These are phyloP conservation scores for Fusarium sp. DNA, from an alignment of 2,329 filamentous ascomycete species.

Conservation along the genomic window DNA sequence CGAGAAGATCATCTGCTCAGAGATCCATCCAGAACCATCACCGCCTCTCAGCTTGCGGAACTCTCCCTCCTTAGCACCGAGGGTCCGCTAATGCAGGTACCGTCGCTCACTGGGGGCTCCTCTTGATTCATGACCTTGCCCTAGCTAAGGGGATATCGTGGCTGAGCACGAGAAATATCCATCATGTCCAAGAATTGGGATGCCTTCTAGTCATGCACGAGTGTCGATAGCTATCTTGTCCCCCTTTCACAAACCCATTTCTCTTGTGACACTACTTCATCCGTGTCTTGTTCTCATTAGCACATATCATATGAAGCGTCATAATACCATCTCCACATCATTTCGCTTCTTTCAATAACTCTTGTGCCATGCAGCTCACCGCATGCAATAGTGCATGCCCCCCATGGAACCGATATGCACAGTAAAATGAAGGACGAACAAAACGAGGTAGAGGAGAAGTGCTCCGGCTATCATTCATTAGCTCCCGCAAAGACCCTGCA, in stretches of 20 bases:
- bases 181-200: conserved; percentile 8
- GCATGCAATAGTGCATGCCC: conserved; percentile 37
- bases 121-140: conserved; percentile 37
- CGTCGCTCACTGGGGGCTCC: conserved; percentile 9
- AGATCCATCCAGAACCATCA: conserved; percentile 18
- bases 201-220: conserved; percentile 32
- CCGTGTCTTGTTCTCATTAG: conserved; percentile 19
- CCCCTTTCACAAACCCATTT: conserved; percentile 21
- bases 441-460: conserved; percentile 9
- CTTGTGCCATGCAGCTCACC: conserved; percentile 42
- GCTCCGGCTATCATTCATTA: conserved; percentile 19
- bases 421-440: conserved; percentile 44
- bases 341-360: conserved; percentile 40
- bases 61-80: conserved; percentile 18
- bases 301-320: conserved; percentile 19
- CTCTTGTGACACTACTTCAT: conserved; percentile 9
- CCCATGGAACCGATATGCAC: conserved; percentile 43
- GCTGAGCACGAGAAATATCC: conserved; percentile 15
- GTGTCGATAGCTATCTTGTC: conserved; percentile 34
- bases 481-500: conserved; percentile 25
- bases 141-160: conserved; percentile 32
- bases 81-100: conserved; percentile 43
- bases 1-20: conserved; percentile 16
- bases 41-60: conserved; percentile 13
- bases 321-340: conserved; percentile 42